Conservation (phyloP, 2,329 filamentous ascomycete genomes). For the Lachnellula arida region DNA sequence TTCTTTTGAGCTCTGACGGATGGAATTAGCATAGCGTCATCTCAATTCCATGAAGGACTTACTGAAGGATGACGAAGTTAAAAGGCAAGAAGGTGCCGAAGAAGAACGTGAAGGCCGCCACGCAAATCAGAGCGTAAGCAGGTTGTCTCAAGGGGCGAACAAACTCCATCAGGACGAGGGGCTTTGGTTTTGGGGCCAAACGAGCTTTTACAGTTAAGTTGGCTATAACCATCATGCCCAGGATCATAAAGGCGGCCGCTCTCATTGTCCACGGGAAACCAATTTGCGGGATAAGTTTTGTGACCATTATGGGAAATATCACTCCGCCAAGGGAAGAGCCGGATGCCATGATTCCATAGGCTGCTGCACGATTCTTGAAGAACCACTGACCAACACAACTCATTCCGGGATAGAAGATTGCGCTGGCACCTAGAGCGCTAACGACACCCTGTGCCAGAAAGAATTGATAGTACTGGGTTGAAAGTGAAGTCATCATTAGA, state of each 20-base stretch:
- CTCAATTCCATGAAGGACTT: constrained; percentile 3
- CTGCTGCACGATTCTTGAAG: constrained; percentile 43
- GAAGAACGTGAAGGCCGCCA: constrained; percentile 42
- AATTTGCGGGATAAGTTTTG: constrained; percentile 46
- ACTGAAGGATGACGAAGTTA: constrained; percentile 39
- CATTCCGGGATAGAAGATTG: constrained; percentile 42
- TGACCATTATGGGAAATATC: constrained; percentile 58
- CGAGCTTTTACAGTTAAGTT: constrained; percentile 49
- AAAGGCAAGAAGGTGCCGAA: constrained; percentile 51
- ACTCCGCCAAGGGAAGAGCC: constrained; percentile 50
- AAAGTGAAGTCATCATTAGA: constrained; percentile 59
- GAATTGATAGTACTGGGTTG: constrained; percentile 49
- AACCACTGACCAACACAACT: constrained; percentile 44
- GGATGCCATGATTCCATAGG: constrained; percentile 44
- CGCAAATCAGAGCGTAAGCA: constrained; percentile 35
- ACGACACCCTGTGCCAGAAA: constrained; percentile 44
- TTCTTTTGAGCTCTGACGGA: constrained; percentile 37
- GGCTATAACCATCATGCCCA: constrained; percentile 48
- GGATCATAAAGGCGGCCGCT: constrained; percentile 50
- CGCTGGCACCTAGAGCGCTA: constrained; percentile 41
- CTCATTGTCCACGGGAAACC: constrained; percentile 56
- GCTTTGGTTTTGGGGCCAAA: constrained; percentile 37
- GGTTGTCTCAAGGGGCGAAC: constrained; percentile 35
- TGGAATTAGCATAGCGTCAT: constrained; percentile 17
- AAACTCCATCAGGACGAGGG: constrained; percentile 33